Conservation (phyloP, 83 land plant species). For the Diphasiastrum complanatum region DNA sequence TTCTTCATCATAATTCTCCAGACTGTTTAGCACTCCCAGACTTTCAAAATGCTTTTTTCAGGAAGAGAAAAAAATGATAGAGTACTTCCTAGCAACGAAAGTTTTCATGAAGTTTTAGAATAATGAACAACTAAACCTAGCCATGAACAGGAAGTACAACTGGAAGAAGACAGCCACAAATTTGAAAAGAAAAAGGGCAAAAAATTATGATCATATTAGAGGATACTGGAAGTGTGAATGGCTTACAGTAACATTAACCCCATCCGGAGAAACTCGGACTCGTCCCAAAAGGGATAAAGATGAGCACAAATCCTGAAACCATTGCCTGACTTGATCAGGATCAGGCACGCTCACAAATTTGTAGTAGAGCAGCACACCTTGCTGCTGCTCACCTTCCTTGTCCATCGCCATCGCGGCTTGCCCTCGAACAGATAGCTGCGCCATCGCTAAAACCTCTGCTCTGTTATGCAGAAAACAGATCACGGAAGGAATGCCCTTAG, state of each 20-base stretch:
- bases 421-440: no score
- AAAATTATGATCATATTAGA: neutral
- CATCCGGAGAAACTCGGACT: conserved; percentile 71
- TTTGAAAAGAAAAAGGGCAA: neutral
- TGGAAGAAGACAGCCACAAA: neutral
- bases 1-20: no score
- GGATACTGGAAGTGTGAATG: neutral
- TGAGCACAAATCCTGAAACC: conserved; percentile 51
- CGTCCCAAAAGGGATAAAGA: conserved; percentile 69
- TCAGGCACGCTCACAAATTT: conserved; percentile 59
- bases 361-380: conserved; percentile 86
- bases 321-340: conserved; percentile 31
- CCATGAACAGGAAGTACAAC: neutral
- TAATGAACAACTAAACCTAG: no score
- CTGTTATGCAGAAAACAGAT: no score
- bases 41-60: no score
- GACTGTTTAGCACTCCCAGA: no score
- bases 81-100: no score
- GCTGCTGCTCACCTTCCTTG: conserved; percentile 28
- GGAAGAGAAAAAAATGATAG: no score
- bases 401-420: neutral
- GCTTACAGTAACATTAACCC: conserved; percentile 83
- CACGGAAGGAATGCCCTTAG: no score
- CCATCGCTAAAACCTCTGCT: no score
- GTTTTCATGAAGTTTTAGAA: no score